Evolutionary conservation across 2,329 filamentous ascomycete species (phyloP).

Genomic region (Ophiostoma piceae): DNA sequence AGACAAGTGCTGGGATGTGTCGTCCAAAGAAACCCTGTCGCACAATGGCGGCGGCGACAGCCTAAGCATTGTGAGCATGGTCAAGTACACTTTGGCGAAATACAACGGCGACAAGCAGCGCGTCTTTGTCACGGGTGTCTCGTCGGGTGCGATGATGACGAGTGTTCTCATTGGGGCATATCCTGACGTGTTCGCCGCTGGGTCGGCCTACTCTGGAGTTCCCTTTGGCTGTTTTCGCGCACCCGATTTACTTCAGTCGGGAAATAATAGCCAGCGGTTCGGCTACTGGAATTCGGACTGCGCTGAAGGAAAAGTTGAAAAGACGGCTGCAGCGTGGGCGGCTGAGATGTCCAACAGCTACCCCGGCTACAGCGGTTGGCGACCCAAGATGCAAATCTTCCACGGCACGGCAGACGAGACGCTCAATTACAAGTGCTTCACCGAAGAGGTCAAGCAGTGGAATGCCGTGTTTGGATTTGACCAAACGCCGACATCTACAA

Average conservation of each 20-base stretch:
- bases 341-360: neutral
- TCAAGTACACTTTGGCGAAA: neutral
- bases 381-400: neutral
- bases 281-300: neutral
- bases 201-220: neutral
- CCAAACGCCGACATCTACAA: neutral
- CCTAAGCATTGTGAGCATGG: neutral
- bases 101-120: neutral
- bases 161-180: neutral
- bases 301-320: neutral
- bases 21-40: slow-evolving; percentile 33
- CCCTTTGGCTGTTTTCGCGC: neutral
- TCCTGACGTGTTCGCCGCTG: neutral
- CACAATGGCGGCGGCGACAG: neutral
- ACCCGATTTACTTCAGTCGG: neutral
- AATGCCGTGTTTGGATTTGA: neutral
- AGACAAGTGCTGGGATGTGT: slow-evolving; percentile 55
- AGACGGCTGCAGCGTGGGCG: neutral
- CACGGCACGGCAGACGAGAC: neutral
- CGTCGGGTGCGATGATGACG: slow-evolving; percentile 7
- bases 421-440: neutral
- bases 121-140: neutral
- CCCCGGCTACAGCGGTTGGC: neutral
- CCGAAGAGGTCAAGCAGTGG: slow-evolving; percentile 4
- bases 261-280: neutral